Percentiles rank a stretch among this genome's conserved stretches.
These are phyloP conservation scores for Microdochium paspali DNA, from an alignment of 2,329 filamentous ascomycete genomes.

Conservation along the genomic window DNA sequence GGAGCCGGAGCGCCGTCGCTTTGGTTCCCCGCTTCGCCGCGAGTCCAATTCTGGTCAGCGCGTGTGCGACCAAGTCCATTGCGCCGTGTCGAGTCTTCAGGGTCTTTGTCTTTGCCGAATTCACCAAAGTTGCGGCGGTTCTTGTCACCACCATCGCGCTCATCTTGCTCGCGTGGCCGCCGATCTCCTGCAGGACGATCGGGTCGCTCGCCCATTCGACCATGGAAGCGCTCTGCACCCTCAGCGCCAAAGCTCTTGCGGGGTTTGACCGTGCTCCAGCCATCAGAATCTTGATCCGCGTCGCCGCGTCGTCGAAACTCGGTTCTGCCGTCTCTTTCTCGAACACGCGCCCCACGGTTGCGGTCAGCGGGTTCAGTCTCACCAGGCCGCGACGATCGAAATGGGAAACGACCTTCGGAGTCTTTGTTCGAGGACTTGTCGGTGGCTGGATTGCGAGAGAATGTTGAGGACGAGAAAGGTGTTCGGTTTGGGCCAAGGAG, in stretches of 20 bases:
- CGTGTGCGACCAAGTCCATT: slow-evolving; percentile 58
- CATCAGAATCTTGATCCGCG: slow-evolving; percentile 54
- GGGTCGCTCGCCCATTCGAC: slow-evolving; percentile 47
- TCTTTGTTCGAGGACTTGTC: slow-evolving; percentile 26
- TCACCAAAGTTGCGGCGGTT: slow-evolving; percentile 39
- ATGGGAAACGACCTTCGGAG: slow-evolving; percentile 48
- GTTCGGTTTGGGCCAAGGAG: slow-evolving; percentile 78
- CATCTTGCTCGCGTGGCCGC: slow-evolving; percentile 29
- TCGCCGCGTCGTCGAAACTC: slow-evolving; percentile 44
- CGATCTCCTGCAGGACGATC: slow-evolving; percentile 30
- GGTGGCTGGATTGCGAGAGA: slow-evolving; percentile 27
- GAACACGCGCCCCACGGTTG: slow-evolving; percentile 30
- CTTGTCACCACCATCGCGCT: slow-evolving; percentile 46
- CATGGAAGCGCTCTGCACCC: slow-evolving; percentile 61
- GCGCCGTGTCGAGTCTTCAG: slow-evolving; percentile 48
- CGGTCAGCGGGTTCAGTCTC: slow-evolving; percentile 33
- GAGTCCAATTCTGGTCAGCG: slow-evolving; percentile 67
- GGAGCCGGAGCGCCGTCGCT: slow-evolving; percentile 21
- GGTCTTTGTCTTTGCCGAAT: slow-evolving; percentile 33
- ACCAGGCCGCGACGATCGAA: slow-evolving; percentile 41
- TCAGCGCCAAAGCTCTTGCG: slow-evolving; percentile 66
- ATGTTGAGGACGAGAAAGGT: slow-evolving; percentile 69
- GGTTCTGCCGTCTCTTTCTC: slow-evolving; percentile 37
- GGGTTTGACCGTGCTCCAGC: slow-evolving; percentile 66
- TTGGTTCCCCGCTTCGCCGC: slow-evolving; percentile 34